These are phyloP conservation scores for Exophiala viscosa DNA, from an alignment of 2,329 filamentous ascomycete species.

Conservation along the genomic window DNA sequence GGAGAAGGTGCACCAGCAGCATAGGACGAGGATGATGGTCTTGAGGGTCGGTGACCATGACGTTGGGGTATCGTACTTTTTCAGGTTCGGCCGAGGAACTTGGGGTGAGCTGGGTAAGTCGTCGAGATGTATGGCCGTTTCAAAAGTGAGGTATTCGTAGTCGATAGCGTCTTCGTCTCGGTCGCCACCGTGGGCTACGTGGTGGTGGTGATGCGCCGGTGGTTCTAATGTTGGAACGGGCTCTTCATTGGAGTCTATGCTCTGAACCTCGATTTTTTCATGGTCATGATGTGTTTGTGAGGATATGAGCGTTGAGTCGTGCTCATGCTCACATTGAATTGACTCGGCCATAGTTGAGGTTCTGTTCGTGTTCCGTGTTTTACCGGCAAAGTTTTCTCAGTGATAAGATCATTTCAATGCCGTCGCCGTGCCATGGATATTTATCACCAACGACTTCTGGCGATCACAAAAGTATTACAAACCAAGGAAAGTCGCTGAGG, in stretches of 20 bases:
- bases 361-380: no score
- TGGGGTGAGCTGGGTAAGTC: conserved; percentile 33
- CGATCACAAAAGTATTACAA: no score
- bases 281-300: background rate
- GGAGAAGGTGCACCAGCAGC: conserved; percentile 69
- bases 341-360: no score
- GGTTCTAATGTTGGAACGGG: conserved; percentile 12
- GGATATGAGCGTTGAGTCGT: background rate
- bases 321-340: background rate
- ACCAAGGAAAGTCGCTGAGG: no score
- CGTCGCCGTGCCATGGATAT: no score
- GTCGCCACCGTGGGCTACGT: background rate
- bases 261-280: conserved; percentile 13
- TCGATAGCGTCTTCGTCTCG: conserved; percentile 38
- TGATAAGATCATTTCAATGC: no score
- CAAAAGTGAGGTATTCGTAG: conserved; percentile 60
- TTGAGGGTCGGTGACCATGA: conserved; percentile 70
- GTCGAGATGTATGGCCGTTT: conserved; percentile 54
- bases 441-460: no score
- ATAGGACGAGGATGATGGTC: conserved; percentile 65
- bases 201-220: background rate
- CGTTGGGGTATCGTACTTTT: conserved; percentile 65
- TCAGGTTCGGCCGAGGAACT: conserved; percentile 59
- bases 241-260: conserved; percentile 13
- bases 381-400: no score